Evolutionary conservation across 768 basidiomycete species (phyloP), one percentile per base, ranked within the genome.

Genomic region (Cystoderma amianthinum): DNA sequence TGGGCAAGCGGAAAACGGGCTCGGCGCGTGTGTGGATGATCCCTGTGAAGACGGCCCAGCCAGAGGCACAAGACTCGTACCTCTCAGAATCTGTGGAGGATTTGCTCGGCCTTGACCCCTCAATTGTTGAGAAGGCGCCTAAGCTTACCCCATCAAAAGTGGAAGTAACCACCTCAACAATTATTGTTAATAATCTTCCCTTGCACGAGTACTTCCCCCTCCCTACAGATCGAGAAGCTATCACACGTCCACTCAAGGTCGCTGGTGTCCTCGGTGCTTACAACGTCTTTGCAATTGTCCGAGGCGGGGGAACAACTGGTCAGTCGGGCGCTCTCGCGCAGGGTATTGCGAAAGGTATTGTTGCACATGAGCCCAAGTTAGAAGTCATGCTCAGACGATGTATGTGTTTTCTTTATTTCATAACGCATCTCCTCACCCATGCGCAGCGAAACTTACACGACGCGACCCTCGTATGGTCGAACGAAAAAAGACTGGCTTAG

Each of bases 381-480:
- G 76, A 76, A 41, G 59, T 63, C 2, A 67, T 90, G 32, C 64
- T 99, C 49, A 73, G 74, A 54, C 78, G 77, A 74, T 83, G 94
- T 92, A 54, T 34, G 77, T 63, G n/a, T 19, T 17, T 9, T 7
- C 12, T 36, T 36, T 36, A 16, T 6, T 44, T 28, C n/a, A 30
- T 18, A 9, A 36, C 46, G 46, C 18, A 35, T 12, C 36, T 43
- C 40, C 20, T 40, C 44, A 49, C 24, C 42, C 39, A 47, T 0
- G n/a, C n/a, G n/a, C 56, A 96, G 94, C 88, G 44, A 85, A 90
- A 68, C 67, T 94, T 36, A 63, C 91, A 44, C 79, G 80, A 59
- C 81, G 94, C 53, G 95, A 99, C 70, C 91, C 93, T 35, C 85
- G 96, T 62, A 89, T 95, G 89, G 94, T 96, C 21, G 95, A 99